A percentile compares a stretch with the other conserved stretches of the same genome.
These are phyloP conservation scores for Pseudogymnoascus sp. DNA, from an alignment of 2,329 filamentous ascomycete species.

Conservation along the genomic window DNA sequence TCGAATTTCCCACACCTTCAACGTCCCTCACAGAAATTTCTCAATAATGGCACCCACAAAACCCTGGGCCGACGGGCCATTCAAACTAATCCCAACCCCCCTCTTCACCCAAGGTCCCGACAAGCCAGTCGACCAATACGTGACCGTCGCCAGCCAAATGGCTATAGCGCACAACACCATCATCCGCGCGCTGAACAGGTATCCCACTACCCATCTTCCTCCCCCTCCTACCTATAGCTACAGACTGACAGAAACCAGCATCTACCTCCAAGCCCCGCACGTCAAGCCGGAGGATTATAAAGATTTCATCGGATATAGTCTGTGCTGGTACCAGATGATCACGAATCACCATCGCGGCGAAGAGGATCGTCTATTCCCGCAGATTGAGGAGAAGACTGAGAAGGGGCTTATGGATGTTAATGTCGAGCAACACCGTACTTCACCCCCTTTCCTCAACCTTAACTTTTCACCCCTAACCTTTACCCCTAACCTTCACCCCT, in stretches of 20 bases:
- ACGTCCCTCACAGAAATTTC: too few species aligned
- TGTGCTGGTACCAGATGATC: constrained; percentile 1
- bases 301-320: neutral
- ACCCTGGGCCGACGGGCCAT: constrained; percentile 10
- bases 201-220: too few species aligned
- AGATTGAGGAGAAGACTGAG: constrained; percentile 6
- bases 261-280: constrained; percentile 3
- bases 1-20: too few species aligned
- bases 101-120: constrained; percentile 12
- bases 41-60: neutral
- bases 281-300: constrained; percentile 6
- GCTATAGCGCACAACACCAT: constrained; percentile 8
- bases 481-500: neutral
- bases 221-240: too few species aligned
- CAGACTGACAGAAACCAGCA: neutral
- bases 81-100: constrained; percentile 19
- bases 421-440: neutral
- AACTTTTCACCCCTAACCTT: neutral
- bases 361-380: neutral
- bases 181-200: constrained; percentile 8
- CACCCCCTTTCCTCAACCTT: neutral
- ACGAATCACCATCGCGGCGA: neutral
- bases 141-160: constrained; percentile 13
- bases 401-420: neutral
- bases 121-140: constrained; percentile 10